Evolutionary conservation across 495 filamentous ascomycete species (phyloP), one percentile per base, ranked within the genome.

Genomic region (Penicillium canescens): DNA sequence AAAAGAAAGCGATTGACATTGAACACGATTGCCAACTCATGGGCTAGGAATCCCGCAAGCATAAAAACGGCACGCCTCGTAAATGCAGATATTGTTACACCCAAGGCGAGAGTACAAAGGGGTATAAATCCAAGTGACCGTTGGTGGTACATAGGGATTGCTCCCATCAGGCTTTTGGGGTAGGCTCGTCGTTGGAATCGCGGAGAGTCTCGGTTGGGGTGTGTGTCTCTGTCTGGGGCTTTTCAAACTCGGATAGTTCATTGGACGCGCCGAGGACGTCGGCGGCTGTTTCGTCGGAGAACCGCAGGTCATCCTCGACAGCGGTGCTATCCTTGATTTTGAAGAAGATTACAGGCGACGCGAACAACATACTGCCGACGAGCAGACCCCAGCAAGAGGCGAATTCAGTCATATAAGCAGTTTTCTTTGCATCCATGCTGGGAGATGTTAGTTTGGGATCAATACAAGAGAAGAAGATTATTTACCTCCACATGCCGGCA

Each of bases 401-500:
- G 56, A 86, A 88, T 52, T 89, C 73, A 39, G 74, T 77, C 72
- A 86, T 83, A 67, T 81, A 96, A 1, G 86, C 72, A 34, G 78
- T 80, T 21, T 80, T 73, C 13, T 79, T 51, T 16, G 82, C 82
- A 55, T 96, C 92, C 62, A 91, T 62, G 4, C 73, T 77, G 40
- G 26, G 45, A 6, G 16, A 6, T 37, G 34, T 44, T 68, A 42
- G 33, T 53, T n/a, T 16, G 18, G 9, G 4, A 28, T 10, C 10
- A 23, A 11, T 13, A 4, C 3, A 21, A 42, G 12, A 69, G 23
- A 48, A 14, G 6, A 10, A 9, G 41, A 18, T 18, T 16, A 65
- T 68, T 63, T 70, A 76, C 74, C 86, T 79, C 89, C 88, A 96
- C 63, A 88, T 89, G 42, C 93, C 82, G n/a, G 91, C 92, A 6